Conservation (phyloP, 2,329 filamentous ascomycete species). For the Trichoderma lentiforme region DNA sequence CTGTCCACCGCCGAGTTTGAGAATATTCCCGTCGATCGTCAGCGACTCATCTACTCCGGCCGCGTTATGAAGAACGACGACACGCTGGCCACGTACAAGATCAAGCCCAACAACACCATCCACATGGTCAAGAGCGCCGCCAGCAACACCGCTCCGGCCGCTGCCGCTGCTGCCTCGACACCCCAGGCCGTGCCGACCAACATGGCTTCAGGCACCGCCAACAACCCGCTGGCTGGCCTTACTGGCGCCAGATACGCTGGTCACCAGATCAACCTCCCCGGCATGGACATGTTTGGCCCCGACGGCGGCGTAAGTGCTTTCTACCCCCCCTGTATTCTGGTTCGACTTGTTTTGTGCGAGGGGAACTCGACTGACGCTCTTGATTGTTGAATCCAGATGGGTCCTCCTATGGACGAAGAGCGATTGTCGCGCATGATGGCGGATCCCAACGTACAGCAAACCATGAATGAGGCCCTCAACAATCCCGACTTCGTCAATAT, state of each 20-base stretch:
- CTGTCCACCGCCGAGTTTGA: constrained; percentile 78
- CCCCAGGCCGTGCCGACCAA: constrained; percentile 60
- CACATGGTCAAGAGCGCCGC: constrained; percentile 95
- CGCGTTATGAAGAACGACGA: constrained; percentile 95
- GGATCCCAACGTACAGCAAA: constrained; percentile 80
- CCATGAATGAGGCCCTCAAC: constrained; percentile 91
- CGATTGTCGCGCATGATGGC: constrained; percentile 80
- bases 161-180: constrained; percentile 41
- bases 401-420: constrained; percentile 76
- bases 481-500: constrained; percentile 94
- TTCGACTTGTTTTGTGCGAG: background rate
- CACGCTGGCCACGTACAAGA: constrained; percentile 80
- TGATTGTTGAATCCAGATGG: constrained; percentile 63
- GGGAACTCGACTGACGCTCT: background rate
- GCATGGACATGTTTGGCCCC: constrained; percentile 83
- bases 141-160: constrained; percentile 63
- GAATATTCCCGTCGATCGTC: constrained; percentile 80
- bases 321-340: background rate
- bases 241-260: constrained; percentile 94
- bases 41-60: constrained; percentile 95
- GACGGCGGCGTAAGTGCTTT: constrained; percentile 77
- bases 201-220: constrained; percentile 78
- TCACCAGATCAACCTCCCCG: constrained; percentile 76
- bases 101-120: constrained; percentile 92
- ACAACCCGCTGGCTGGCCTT: constrained; percentile 84